phyloP scores from a whole-genome alignment of 2,329 filamentous ascomycete genomes.

The Rutstroemia sp. region DNA sequence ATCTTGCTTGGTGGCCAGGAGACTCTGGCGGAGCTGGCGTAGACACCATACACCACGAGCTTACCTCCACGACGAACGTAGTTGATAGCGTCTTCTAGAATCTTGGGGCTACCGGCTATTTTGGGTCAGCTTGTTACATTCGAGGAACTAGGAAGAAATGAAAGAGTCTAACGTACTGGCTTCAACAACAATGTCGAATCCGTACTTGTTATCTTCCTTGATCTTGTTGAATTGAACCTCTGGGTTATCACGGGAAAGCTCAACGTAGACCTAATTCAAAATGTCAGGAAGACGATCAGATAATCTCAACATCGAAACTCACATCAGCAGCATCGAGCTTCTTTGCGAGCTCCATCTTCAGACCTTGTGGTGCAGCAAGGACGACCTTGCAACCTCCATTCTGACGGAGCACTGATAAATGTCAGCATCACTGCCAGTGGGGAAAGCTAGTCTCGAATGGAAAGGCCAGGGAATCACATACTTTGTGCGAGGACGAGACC shows the following conservation, averaged over 20 bases:
- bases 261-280: conserved; percentile 35
- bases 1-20: conserved; percentile 67
- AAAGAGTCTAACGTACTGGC: background rate
- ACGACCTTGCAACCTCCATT: conserved; percentile 65
- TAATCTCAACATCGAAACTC: background rate
- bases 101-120: conserved; percentile 51
- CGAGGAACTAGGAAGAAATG: conserved; percentile 55
- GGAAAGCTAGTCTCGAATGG: background rate
- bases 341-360: conserved; percentile 64
- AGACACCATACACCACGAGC: conserved; percentile 64
- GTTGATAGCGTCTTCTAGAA: conserved; percentile 64
- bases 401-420: conserved; percentile 43
- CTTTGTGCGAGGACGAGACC: conserved; percentile 42
- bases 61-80: conserved; percentile 61
- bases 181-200: conserved; percentile 46
- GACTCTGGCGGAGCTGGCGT: conserved; percentile 53
- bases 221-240: conserved; percentile 53
- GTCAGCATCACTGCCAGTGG: background rate
- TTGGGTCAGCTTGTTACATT: background rate
- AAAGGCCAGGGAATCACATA: background rate
- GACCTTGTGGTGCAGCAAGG: conserved; percentile 58
- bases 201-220: conserved; percentile 59
- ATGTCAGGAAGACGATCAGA: background rate
- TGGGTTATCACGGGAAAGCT: conserved; percentile 47
- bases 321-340: conserved; percentile 46